These are phyloP conservation scores for Erysimum pusillum DNA, from an alignment of 441 rosid species.

Conservation along the genomic window DNA sequence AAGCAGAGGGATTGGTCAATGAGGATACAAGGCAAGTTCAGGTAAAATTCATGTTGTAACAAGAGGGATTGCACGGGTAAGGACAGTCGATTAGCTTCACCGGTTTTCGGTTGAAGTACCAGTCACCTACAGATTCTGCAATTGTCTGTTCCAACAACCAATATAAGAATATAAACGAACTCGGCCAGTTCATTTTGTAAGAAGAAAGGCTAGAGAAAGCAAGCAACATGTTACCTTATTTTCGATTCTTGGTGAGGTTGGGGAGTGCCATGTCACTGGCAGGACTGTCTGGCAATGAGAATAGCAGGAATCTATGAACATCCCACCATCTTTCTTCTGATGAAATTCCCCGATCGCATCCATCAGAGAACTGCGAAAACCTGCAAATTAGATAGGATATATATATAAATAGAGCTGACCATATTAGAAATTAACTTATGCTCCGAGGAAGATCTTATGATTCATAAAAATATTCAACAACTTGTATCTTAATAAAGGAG, in stretches of 20 bases:
- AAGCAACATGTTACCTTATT: constrained; percentile 59
- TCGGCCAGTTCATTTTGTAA: constrained; percentile 26
- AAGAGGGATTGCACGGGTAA: constrained; percentile 92
- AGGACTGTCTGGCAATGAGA: constrained; percentile 77
- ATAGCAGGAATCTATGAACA: constrained; percentile 89
- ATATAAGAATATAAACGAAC: constrained; percentile 11
- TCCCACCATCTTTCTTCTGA: constrained; percentile 59
- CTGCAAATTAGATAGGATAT: constrained; percentile 47
- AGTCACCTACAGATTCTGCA: constrained; percentile 88
- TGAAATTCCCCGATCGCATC: constrained; percentile 60
- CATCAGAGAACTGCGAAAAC: constrained; percentile 75
- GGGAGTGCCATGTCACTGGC: constrained; percentile 80
- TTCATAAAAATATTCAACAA: not conserved
- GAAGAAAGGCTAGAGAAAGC: constrained; percentile 24
- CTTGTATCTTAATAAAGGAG: constrained; percentile 11
- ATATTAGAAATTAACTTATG: not conserved
- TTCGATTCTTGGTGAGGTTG: constrained; percentile 69
- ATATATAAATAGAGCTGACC: not conserved
- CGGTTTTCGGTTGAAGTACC: constrained; percentile 73
- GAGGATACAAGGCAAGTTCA: constrained; percentile 35
- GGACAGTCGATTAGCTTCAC: constrained; percentile 83
- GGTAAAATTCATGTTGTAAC: constrained; percentile 72
- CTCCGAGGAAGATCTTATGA: constrained; percentile 6
- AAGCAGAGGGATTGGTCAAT: constrained; percentile 2
- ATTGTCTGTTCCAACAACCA: constrained; percentile 64